These are phyloP conservation scores for Fusarium sp. DNA, from an alignment of 2,329 filamentous ascomycete species.

Conservation along the genomic window DNA sequence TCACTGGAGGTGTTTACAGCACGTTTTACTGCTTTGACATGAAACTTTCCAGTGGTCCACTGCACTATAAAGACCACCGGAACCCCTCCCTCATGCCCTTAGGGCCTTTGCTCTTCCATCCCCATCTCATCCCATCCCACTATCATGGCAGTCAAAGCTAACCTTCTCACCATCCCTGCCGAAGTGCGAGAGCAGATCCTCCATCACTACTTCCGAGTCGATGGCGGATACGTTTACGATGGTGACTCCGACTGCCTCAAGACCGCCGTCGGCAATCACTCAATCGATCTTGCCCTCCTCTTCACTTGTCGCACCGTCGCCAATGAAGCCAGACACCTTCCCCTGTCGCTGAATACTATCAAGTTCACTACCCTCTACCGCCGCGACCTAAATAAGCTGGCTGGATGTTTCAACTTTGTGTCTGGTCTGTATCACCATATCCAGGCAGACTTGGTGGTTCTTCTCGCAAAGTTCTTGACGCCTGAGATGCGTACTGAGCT, in stretches of 20 bases:
- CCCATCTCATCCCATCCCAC: too few species aligned
- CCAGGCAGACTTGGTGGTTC: background rate
- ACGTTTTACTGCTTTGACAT: too few species aligned
- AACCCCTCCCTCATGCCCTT: too few species aligned
- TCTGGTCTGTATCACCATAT: fast-evolving
- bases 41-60: too few species aligned
- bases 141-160: background rate
- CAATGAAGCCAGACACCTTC: background rate
- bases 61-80: too few species aligned
- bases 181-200: conserved; percentile 14
- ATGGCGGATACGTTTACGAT: conserved; percentile 22
- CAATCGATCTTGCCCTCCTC: conserved; percentile 20
- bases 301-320: conserved; percentile 22
- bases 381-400: background rate
- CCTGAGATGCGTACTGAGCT: background rate
- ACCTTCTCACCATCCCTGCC: background rate
- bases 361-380: conserved; percentile 12
- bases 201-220: conserved; percentile 4
- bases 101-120: too few species aligned
- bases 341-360: background rate
- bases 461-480: background rate
- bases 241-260: conserved; percentile 10
- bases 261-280: background rate
- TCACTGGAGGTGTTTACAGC: too few species aligned
- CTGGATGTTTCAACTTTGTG: conserved; percentile 1